These are phyloP conservation scores for Pseudogymnoascus sp. DNA, from an alignment of 2,329 filamentous ascomycete genomes.

Conservation along the genomic window DNA sequence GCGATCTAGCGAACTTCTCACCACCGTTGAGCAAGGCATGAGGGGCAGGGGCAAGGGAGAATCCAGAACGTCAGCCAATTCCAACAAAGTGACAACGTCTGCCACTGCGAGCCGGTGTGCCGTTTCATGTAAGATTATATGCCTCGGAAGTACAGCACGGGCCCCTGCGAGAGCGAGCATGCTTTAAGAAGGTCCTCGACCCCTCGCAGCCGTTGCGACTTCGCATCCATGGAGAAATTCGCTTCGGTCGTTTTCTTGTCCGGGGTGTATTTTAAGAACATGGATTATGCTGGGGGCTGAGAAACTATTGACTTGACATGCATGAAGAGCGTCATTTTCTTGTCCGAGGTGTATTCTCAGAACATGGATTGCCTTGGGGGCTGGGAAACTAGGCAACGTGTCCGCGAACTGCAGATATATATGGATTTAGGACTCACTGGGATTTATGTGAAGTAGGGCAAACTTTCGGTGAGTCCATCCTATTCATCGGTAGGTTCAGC, in stretches of 20 bases:
- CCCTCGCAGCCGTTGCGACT: not conserved
- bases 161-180: not conserved
- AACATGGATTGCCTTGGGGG: not conserved
- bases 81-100: not conserved
- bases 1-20: not conserved
- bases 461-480: not conserved
- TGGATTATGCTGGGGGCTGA: too few species aligned
- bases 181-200: not conserved
- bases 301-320: too few species aligned
- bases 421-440: not conserved
- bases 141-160: not conserved
- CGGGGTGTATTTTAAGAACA: too few species aligned
- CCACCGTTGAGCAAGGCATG: not conserved
- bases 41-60: not conserved
- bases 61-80: not conserved
- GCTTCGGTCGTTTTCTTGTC: too few species aligned
- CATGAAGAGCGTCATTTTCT: not conserved
- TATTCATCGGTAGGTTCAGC: not conserved
- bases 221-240: not conserved
- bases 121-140: not conserved
- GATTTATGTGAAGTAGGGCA: not conserved
- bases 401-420: not conserved
- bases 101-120: not conserved
- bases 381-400: not conserved
- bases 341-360: not conserved